A percentile compares a stretch with the other conserved stretches of the same genome.
Conservation (phyloP, 108 stramenopile species). For the Nannochloropsis gaditana region DNA sequence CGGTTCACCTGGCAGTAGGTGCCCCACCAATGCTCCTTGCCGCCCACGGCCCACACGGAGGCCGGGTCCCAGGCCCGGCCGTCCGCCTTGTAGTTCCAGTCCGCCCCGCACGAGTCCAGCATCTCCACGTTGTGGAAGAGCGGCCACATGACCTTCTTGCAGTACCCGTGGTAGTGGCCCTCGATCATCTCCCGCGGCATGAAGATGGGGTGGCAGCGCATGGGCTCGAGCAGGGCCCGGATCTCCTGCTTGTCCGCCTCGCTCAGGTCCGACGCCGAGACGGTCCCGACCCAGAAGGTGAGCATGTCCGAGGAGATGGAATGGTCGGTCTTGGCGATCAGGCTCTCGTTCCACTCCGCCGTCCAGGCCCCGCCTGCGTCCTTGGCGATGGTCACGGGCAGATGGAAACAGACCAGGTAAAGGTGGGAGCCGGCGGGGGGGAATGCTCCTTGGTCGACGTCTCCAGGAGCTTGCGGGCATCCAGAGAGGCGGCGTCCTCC, state of each 20-base stretch:
- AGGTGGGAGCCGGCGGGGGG: slow-evolving; percentile 30
- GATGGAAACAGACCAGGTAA: slow-evolving; percentile 84
- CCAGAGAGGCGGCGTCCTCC: not conserved
- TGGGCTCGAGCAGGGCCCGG: slow-evolving; percentile 60
- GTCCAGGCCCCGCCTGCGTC: slow-evolving; percentile 60
- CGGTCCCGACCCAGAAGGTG: slow-evolving; percentile 88
- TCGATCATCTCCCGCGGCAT: slow-evolving; percentile 59
- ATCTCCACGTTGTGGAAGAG: slow-evolving; percentile 94
- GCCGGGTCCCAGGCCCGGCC: not conserved
- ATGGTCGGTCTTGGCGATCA: slow-evolving; percentile 81
- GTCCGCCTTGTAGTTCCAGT: slow-evolving; percentile 21
- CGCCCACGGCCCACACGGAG: not conserved
- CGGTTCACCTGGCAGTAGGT: not conserved
- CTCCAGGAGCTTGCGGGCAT: not conserved
- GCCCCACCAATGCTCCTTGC: not conserved
- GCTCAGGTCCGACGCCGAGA: slow-evolving; percentile 52
- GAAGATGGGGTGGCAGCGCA: slow-evolving; percentile 93
- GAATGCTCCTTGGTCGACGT: not conserved
- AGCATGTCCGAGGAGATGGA: slow-evolving; percentile 63
- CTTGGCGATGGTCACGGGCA: slow-evolving; percentile 77
- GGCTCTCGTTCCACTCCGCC: slow-evolving; percentile 84
- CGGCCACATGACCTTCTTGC: slow-evolving; percentile 95
- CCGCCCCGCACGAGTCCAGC: slow-evolving; percentile 61
- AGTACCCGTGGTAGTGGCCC: slow-evolving; percentile 85
- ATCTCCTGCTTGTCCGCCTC: slow-evolving; percentile 70